Conservation (phyloP, 768 basidiomycete species). For the Plicaturopsis crispa region DNA sequence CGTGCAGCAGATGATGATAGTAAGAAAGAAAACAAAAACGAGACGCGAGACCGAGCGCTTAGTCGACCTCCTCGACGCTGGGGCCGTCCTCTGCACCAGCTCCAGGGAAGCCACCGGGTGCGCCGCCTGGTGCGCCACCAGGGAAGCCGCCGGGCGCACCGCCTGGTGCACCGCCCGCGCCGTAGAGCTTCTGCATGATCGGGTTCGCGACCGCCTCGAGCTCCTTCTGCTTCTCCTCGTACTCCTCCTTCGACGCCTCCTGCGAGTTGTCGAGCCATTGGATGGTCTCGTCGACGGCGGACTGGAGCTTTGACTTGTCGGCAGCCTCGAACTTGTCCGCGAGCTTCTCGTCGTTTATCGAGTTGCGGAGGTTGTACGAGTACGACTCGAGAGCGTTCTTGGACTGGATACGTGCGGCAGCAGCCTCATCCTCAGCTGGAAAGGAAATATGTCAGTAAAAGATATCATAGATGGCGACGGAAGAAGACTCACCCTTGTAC, state of each 20-base stretch:
- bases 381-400: slow-evolving; percentile 96
- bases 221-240: slow-evolving; percentile 90
- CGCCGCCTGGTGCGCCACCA: slow-evolving; percentile 43
- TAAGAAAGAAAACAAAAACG: slow-evolving; percentile 10
- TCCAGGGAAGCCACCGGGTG: slow-evolving; percentile 66
- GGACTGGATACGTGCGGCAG: slow-evolving; percentile 70
- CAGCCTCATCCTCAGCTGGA: slow-evolving; percentile 78
- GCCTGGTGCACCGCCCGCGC: slow-evolving; percentile 49
- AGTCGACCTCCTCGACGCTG: slow-evolving; percentile 88
- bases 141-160: slow-evolving; percentile 51
- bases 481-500: slow-evolving; percentile 60
- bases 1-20: too few species aligned
- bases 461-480: not conserved
- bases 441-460: slow-evolving; percentile 9
- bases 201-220: slow-evolving; percentile 78
- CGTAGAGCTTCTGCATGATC: slow-evolving; percentile 69
- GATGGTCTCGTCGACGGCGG: slow-evolving; percentile 77
- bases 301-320: slow-evolving; percentile 81
- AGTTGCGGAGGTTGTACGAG: slow-evolving; percentile 91
- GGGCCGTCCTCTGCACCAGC: slow-evolving; percentile 73
- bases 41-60: slow-evolving; percentile 20
- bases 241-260: slow-evolving; percentile 91
- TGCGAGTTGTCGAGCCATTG: slow-evolving; percentile 81
- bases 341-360: slow-evolving; percentile 78
- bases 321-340: slow-evolving; percentile 79